phyloP scores from a whole-genome alignment of 345 rosid species.

The Pugionium dolabratum region DNA sequence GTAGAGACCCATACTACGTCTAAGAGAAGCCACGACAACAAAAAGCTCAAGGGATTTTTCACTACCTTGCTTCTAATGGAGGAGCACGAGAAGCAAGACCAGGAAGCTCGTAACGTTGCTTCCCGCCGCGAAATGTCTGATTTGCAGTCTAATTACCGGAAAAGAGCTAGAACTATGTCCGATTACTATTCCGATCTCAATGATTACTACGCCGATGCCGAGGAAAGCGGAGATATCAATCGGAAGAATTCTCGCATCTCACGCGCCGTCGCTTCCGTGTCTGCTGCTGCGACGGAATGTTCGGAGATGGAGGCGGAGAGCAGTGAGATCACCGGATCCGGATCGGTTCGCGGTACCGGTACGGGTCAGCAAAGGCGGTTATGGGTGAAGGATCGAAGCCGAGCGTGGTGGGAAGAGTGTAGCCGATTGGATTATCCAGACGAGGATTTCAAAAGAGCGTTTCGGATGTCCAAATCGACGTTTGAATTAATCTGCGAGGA shows the following conservation, averaged over 20 bases:
- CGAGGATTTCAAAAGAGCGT: constrained; percentile 73
- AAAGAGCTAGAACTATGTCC: constrained; percentile 42
- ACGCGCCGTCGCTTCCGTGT: constrained; percentile 36
- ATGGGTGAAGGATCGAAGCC: constrained; percentile 89
- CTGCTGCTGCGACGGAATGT: constrained; percentile 36
- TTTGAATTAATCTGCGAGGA: constrained; percentile 84
- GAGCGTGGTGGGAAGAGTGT: constrained; percentile 96
- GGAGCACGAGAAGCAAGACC: constrained; percentile 58
- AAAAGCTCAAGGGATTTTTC: constrained; percentile 46
- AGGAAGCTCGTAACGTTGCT: constrained; percentile 43
- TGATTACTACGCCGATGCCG: constrained; percentile 46
- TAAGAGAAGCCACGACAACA: constrained; percentile 25
- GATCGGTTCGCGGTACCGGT: constrained; percentile 24
- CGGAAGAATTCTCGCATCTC: constrained; percentile 56
- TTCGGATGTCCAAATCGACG: constrained; percentile 77
- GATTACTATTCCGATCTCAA: constrained; percentile 43
- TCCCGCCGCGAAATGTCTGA: constrained; percentile 46
- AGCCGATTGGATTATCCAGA: constrained; percentile 73
- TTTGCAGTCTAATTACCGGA: constrained; percentile 51
- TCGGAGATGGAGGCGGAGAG: constrained; percentile 41
- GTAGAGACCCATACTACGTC: constrained; percentile 22
- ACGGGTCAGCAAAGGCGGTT: constrained; percentile 67
- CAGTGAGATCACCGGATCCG: constrained; percentile 44
- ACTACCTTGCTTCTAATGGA: constrained; percentile 55
- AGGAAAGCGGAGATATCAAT: constrained; percentile 45